Conservation (phyloP, 768 basidiomycete species). For the Lactarius pseudohatsudake region DNA sequence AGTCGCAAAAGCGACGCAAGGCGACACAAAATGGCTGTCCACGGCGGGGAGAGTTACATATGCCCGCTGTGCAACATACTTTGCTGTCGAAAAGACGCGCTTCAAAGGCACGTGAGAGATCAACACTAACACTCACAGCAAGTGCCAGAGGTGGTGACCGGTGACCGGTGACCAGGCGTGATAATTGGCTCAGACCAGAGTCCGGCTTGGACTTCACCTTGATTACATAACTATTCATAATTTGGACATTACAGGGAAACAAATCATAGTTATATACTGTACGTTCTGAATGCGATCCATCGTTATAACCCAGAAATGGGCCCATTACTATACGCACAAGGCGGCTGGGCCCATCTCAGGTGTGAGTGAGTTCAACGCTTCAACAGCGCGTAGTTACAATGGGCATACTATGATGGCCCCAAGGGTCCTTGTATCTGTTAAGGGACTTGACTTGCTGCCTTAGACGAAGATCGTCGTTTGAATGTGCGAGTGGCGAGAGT, state of each 20-base stretch:
- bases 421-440: not conserved
- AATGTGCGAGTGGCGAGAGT: too few relatives aligned
- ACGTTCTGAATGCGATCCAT: too few relatives aligned
- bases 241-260: too few relatives aligned
- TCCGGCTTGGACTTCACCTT: not conserved
- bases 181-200: not conserved
- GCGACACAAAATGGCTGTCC: slow-evolving; percentile 16
- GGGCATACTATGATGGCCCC: not conserved
- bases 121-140: not conserved
- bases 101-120: slow-evolving; percentile 14
- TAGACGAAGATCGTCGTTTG: not conserved
- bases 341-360: too few relatives aligned
- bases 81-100: slow-evolving; percentile 17
- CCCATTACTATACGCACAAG: too few relatives aligned
- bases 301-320: too few relatives aligned
- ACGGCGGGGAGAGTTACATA: not conserved
- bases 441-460: not conserved
- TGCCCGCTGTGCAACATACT: not conserved
- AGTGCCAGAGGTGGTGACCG: not conserved
- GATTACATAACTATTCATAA: not conserved
- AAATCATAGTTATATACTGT: too few relatives aligned
- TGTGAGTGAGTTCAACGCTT: not conserved
- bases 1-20: slow-evolving; percentile 15
- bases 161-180: not conserved
- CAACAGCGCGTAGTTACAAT: not conserved